Base-by-base conservation (phyloP, 768 basidiomycete species). In the Tephrocybe sp. region DNA sequence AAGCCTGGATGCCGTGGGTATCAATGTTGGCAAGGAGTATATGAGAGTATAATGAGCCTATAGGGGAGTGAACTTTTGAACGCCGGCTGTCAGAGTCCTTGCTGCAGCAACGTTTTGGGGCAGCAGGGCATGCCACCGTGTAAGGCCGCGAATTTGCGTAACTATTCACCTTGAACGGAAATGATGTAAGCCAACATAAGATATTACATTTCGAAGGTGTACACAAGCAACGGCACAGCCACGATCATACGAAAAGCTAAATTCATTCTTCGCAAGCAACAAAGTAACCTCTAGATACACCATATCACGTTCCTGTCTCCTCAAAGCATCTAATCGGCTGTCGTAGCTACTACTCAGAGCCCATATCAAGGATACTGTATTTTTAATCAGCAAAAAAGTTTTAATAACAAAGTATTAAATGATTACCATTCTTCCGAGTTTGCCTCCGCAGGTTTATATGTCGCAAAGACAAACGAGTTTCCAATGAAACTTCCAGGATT, bases 401-500 rank as follows among this genome's bases (percentile, higher is more conserved):
- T 18, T 28, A 23, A 39, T 32, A 15, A 28, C 25, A 23, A 2
- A 30, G 14, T 8, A 14, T 7, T 32, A 36, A 40, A 2, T n/a
- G n/a, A n/a, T 61, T 61, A 88, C 88, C 88, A 91, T 71, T 90
- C 87, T 65, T 93, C 90, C 0, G 94, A 95, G 62, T 90, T 86
- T 36, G 81, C 70, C 53, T 86, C 87, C 2, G 90, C 83, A 11
- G 95, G 95, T 51, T 86, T 90, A 60, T 95, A 99, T 2, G 93
- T 90, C 10, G 89, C 92, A 74, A 98, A 98, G 4, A 82, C 78
- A 58, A 92, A 88, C 4, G 86, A 79, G 43, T 82, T 87, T 4
- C 90, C 84, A 12, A 93, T 76, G 64, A 98, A 98, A 44, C 88
- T 85, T 17, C 97, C 95, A 0, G 97, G 97, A 66, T 99, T 99